A percentile compares a stretch with the other conserved stretches of the same genome.
These are phyloP conservation scores for Stagonosporopsis vannaccii DNA, from an alignment of 2,329 filamentous ascomycete genomes.

Conservation along the genomic window DNA sequence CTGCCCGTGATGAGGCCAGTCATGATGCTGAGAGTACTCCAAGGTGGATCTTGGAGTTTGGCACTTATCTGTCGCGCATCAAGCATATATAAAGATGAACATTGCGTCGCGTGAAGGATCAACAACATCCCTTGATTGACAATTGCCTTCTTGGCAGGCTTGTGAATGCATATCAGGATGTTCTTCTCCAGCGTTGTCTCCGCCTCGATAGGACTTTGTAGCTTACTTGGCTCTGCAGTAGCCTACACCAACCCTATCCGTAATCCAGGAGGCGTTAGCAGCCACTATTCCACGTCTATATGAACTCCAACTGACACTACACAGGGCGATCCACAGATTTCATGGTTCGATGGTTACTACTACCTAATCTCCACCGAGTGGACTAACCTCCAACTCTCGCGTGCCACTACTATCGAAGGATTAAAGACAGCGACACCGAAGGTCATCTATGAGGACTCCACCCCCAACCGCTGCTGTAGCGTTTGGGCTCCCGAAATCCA, in stretches of 20 bases:
- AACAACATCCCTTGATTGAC: neutral
- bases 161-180: neutral
- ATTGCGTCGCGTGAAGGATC: neutral
- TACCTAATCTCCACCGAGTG: slow-evolving; percentile 65
- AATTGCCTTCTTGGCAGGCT: neutral
- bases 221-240: neutral
- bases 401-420: slow-evolving; percentile 61
- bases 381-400: slow-evolving; percentile 62
- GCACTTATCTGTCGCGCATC: neutral
- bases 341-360: slow-evolving; percentile 62
- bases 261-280: slow-evolving; percentile 2
- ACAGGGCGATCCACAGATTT: slow-evolving; percentile 55
- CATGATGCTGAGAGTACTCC: neutral
- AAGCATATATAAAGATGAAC: neutral
- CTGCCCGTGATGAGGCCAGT: neutral
- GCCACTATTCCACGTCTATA: neutral
- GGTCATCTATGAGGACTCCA: slow-evolving; percentile 58
- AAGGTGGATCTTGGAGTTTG: neutral
- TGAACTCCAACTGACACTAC: neutral
- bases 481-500: slow-evolving; percentile 67
- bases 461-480: slow-evolving; percentile 53
- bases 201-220: neutral
- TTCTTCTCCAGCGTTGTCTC: neutral
- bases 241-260: slow-evolving; percentile 10
- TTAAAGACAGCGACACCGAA: slow-evolving; percentile 62